Evolutionary conservation across 176 grass and related monocot genomes (phyloP), one percentile per base, ranked within the genome.

Genomic region (Typha latifolia): DNA sequence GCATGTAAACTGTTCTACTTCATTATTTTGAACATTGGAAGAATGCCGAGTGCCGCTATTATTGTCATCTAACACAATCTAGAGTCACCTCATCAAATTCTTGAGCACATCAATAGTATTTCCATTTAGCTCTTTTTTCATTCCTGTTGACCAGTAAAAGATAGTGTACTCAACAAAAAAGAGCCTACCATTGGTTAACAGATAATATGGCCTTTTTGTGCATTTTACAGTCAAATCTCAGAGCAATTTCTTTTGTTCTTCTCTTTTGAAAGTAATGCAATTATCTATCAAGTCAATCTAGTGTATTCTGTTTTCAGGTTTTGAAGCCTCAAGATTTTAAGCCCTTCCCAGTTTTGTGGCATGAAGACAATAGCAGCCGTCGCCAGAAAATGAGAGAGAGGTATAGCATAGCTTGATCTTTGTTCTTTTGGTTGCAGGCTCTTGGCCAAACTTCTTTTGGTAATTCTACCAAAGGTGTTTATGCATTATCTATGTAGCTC

Each of bases 291-390:
- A 68, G 23, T 76, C 37, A 67, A 78, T 12, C 2, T 9, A 49
- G 14, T 49, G 57, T 5, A 12, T 71, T 31, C 22, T 32, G 83
- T 80, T 71, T 80, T 78, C 83, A 99, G 94, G 76, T 82, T 59
- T 70, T 99, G 77, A 99, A 84, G 70, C 81, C 78, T 76, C 70
- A 85, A 21, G 94, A 99, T 71, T 85, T 90, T 76, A 99, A 93
- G 75, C 94, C 94, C 62, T 93, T 99, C 73, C 94, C 94, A 37
- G 64, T 84, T 10, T 67, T 93, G 79, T 99, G 94, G 94, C 94
- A 99, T 79, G 83, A 90, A 99, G 94, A 93, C 67, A 86, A 72
- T 81, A 79, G 81, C 64, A 68, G 76, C 3, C 70, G 82, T 74
- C 94, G 86, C 47, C 85, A 82, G 61, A 81, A 84, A 64, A 15